These are phyloP conservation scores for Hypoxylon lienhwacheense DNA, from an alignment of 495 filamentous ascomycete species.

Conservation along the genomic window DNA sequence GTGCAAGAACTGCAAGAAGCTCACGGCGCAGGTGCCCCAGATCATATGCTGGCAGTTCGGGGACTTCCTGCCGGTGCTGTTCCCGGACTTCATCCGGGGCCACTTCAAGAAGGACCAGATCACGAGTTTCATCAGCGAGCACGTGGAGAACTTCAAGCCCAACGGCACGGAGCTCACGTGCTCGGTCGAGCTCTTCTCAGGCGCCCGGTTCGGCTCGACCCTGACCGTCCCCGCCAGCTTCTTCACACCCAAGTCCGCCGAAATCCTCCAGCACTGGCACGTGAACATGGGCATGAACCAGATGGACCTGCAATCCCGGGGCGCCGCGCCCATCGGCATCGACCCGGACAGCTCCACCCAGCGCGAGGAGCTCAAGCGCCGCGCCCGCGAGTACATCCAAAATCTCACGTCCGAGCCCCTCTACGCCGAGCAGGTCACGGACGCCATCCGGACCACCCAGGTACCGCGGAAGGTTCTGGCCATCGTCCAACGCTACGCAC, in stretches of 20 bases:
- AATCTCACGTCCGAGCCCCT: slow-evolving; percentile 44
- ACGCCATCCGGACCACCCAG: slow-evolving; percentile 43
- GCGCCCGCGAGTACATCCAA: slow-evolving; percentile 47
- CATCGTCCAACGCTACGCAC: slow-evolving; percentile 47
- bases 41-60: slow-evolving; percentile 52
- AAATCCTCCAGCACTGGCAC: slow-evolving; percentile 53
- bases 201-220: slow-evolving; percentile 42
- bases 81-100: slow-evolving; percentile 51
- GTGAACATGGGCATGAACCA: slow-evolving; percentile 36
- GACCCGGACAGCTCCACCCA: slow-evolving; percentile 39
- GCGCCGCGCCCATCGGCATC: slow-evolving; percentile 51
- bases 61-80: slow-evolving; percentile 49
- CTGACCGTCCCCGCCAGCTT: slow-evolving; percentile 49
- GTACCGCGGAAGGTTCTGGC: slow-evolving; percentile 47
- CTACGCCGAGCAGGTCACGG: slow-evolving; percentile 51
- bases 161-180: slow-evolving; percentile 42
- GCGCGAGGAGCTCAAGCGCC: slow-evolving; percentile 44
- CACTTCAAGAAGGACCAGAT: slow-evolving; percentile 52
- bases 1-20: slow-evolving; percentile 53
- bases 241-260: slow-evolving; percentile 48
- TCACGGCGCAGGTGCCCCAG: slow-evolving; percentile 46
- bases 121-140: slow-evolving; percentile 44
- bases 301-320: slow-evolving; percentile 40
- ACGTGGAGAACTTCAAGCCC: slow-evolving; percentile 45
- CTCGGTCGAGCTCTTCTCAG: slow-evolving; percentile 47